Evolutionary conservation across 768 basidiomycete species (phyloP).

Genomic region (Gloeopeniophorella convolvens): DNA sequence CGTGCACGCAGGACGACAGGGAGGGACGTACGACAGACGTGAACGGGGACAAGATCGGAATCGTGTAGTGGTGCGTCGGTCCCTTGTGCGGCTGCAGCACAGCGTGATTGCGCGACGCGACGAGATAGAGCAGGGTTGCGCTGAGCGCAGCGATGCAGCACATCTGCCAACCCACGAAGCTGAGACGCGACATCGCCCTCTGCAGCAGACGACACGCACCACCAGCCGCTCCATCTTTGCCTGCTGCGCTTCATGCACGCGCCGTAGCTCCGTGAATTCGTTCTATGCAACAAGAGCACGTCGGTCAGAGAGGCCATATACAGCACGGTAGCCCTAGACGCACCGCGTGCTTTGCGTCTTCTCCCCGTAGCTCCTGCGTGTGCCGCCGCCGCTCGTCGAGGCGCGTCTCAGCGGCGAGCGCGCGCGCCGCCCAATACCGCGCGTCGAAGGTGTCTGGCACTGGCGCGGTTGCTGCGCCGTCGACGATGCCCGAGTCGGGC

Average conservation of each 20-base stretch:
- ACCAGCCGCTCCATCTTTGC: slow-evolving; percentile 9
- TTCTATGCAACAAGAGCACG: slow-evolving; percentile 27
- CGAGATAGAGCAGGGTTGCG: slow-evolving; percentile 7
- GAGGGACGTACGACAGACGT: slow-evolving; percentile 56
- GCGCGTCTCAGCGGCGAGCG: slow-evolving; percentile 57
- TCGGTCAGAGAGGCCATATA: slow-evolving; percentile 36
- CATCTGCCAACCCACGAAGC: too few species aligned
- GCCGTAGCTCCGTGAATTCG: slow-evolving; percentile 1
- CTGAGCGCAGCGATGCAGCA: slow-evolving; percentile 14
- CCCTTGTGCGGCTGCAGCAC: slow-evolving; percentile 4
- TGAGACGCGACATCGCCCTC: too few species aligned
- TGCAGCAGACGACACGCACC: slow-evolving; percentile 12
- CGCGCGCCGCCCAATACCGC: slow-evolving; percentile 65
- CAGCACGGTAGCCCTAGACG: slow-evolving; percentile 19
- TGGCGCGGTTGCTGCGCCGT: not conserved
- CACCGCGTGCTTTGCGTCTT: slow-evolving; percentile 44
- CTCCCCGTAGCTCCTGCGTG: slow-evolving; percentile 41
- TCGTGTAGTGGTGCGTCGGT: slow-evolving; percentile 57
- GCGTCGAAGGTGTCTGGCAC: slow-evolving; percentile 27
- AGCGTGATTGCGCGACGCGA: not conserved
- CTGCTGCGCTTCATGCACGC: not conserved
- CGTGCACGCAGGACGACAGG: not conserved
- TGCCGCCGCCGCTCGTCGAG: slow-evolving; percentile 44
- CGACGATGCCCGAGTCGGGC: too few species aligned
- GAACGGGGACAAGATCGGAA: slow-evolving; percentile 73